Percentiles rank a stretch among this genome's conserved stretches.
These are phyloP conservation scores for Heliamphora exappendiculata DNA, from an alignment of 148 eudicot species.

Conservation along the genomic window DNA sequence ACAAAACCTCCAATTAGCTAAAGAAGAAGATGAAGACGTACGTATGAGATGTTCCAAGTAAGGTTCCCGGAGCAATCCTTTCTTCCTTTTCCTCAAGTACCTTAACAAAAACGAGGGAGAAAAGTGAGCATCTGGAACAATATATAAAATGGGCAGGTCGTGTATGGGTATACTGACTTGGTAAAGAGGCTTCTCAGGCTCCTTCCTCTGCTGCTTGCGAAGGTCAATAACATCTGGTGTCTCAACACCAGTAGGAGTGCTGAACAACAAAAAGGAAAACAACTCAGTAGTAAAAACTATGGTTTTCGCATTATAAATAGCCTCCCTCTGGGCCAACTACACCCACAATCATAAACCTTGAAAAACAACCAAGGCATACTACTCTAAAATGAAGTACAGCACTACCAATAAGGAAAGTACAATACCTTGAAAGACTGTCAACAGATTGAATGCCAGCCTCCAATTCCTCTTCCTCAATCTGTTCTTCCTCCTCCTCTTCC, in stretches of 20 bases:
- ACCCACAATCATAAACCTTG: not conserved
- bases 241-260: slow-evolving; percentile 99
- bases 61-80: slow-evolving; percentile 76
- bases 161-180: slow-evolving; percentile 16
- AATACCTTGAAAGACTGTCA: slow-evolving; percentile 89
- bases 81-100: slow-evolving; percentile 94
- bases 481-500: slow-evolving; percentile 71
- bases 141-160: not conserved
- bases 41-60: slow-evolving; percentile 85
- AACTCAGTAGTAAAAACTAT: not conserved
- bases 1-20: not conserved
- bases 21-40: slow-evolving; percentile 24
- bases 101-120: slow-evolving; percentile 27
- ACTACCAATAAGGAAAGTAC: not conserved
- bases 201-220: slow-evolving; percentile 97
- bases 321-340: not conserved
- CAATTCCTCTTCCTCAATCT: slow-evolving; percentile 66
- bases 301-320: not conserved
- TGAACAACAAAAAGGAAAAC: slow-evolving; percentile 22
- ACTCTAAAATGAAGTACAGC: not conserved
- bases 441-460: slow-evolving; percentile 84
- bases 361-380: not conserved
- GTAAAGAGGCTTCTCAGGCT: slow-evolving; percentile 89
- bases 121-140: not conserved
- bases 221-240: slow-evolving; percentile 99